A percentile compares a stretch with the other conserved stretches of the same genome.
These are phyloP conservation scores for Centaurea solstitialis DNA, from an alignment of 129 eudicot species.

Conservation along the genomic window DNA sequence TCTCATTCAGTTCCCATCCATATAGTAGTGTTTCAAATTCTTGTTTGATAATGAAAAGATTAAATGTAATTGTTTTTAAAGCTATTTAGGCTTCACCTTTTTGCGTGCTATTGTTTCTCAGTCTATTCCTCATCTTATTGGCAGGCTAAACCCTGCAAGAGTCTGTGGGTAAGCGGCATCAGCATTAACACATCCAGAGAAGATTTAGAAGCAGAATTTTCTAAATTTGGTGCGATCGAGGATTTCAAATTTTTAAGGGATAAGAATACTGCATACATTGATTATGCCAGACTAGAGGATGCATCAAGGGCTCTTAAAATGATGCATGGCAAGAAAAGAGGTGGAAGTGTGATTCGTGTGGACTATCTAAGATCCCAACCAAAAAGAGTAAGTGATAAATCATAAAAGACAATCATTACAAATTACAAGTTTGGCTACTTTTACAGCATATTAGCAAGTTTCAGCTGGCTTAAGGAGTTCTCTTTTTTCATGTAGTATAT, in stretches of 20 bases:
- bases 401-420: not conserved
- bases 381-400: slow-evolving; percentile 60
- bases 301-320: slow-evolving; percentile 78
- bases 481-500: not conserved
- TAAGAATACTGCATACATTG: slow-evolving; percentile 78
- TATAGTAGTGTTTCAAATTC: slow-evolving; percentile 5
- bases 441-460: not conserved
- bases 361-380: slow-evolving; percentile 79
- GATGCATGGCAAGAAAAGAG: slow-evolving; percentile 68
- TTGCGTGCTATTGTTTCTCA: slow-evolving; percentile 22
- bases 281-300: slow-evolving; percentile 75
- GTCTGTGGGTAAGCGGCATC: slow-evolving; percentile 90
- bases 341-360: slow-evolving; percentile 78
- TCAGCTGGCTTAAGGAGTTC: not conserved
- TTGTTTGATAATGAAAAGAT: slow-evolving; percentile 15
- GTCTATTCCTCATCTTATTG: slow-evolving; percentile 25
- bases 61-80: not conserved
- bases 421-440: not conserved
- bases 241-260: slow-evolving; percentile 81
- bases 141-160: slow-evolving; percentile 93
- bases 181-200: slow-evolving; percentile 66
- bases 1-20: not conserved
- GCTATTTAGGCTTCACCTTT: slow-evolving; percentile 6
- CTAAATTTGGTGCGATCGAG: slow-evolving; percentile 73
- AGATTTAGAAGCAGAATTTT: slow-evolving; percentile 71